Percentiles rank a stretch among this genome's conserved stretches.
phyloP scores from a whole-genome alignment of 1,284 basidiomycete species.

The Rhodotorula mucilaginosa region DNA sequence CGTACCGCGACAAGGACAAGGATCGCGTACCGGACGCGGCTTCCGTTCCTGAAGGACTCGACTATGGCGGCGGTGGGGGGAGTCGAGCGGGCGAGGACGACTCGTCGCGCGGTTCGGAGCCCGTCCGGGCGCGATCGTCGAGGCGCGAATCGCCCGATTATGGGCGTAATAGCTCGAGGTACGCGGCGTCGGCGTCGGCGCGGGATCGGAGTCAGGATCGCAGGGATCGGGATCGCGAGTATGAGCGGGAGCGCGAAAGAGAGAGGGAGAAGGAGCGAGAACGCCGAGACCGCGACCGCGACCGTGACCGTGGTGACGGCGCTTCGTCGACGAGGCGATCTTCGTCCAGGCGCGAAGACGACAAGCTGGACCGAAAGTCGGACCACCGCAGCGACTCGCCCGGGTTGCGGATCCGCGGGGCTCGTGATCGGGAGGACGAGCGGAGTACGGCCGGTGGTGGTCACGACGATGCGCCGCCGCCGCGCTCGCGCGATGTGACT shows the following conservation, averaged over 20 bases:
- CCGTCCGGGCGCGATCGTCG: background rate
- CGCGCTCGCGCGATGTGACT: slow-evolving; percentile 3
- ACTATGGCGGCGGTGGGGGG: slow-evolving; percentile 51
- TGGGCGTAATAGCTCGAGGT: slow-evolving; percentile 1
- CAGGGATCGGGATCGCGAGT: slow-evolving; percentile 16
- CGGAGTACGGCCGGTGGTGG: background rate
- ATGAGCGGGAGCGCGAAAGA: slow-evolving; percentile 16
- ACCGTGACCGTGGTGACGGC: background rate
- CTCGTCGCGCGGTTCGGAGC: background rate
- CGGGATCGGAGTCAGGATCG: slow-evolving; percentile 12
- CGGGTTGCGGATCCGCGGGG: slow-evolving; percentile 13
- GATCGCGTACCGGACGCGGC: slow-evolving; percentile 68
- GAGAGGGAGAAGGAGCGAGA: slow-evolving; percentile 25
- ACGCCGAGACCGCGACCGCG: slow-evolving; percentile 10
- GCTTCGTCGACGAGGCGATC: background rate
- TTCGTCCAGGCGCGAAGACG: slow-evolving; percentile 23
- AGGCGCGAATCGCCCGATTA: slow-evolving; percentile 15
- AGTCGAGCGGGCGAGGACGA: slow-evolving; percentile 8
- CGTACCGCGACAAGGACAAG: slow-evolving; percentile 73
- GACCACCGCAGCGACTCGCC: slow-evolving; percentile 5
- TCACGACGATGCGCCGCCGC: background rate
- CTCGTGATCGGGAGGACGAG: slow-evolving; percentile 3
- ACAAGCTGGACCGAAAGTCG: background rate
- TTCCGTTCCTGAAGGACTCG: slow-evolving; percentile 65
- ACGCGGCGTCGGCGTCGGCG: background rate